Conservation (phyloP, 805 yeast genomes). For the Kregervanrija fluxuum region DNA sequence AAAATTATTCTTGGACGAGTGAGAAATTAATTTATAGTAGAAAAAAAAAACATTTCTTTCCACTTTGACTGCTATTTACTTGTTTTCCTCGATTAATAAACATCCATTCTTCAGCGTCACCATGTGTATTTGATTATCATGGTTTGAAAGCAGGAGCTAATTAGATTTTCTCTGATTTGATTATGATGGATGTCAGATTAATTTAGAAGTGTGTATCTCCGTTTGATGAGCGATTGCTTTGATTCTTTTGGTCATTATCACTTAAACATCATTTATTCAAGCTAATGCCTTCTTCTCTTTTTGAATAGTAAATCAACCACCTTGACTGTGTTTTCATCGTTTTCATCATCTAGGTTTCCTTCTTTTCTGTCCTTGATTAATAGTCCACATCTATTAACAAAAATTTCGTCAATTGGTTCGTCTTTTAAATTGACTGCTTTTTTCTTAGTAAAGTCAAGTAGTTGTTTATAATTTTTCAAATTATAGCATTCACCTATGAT, state of each 20-base stretch:
- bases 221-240: slow-evolving; percentile 34
- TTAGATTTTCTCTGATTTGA: neutral
- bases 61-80: neutral
- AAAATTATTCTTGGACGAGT: too few species aligned
- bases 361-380: slow-evolving; percentile 5
- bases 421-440: slow-evolving; percentile 14
- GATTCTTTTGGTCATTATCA: slow-evolving; percentile 46
- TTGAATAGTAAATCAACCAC: slow-evolving; percentile 18
- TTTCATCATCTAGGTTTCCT: neutral
- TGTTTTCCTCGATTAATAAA: neutral
- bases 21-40: too few species aligned
- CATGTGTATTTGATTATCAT: neutral
- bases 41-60: neutral
- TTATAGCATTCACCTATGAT: slow-evolving; percentile 15
- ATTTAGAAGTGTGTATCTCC: slow-evolving; percentile 39
- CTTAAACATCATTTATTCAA: slow-evolving; percentile 27
- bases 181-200: slow-evolving; percentile 1
- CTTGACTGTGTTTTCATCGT: slow-evolving; percentile 5
- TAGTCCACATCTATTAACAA: slow-evolving; percentile 19
- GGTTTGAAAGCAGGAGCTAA: slow-evolving; percentile 3
- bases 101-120: slow-evolving; percentile 1
- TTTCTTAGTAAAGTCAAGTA: slow-evolving; percentile 5
- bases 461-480: slow-evolving; percentile 7
- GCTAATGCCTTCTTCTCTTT: neutral
- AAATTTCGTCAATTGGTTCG: slow-evolving; percentile 10